These are phyloP conservation scores for Paramecium primaurelia DNA, from an alignment of 73 alveolate genomes.

Conservation along the genomic window DNA sequence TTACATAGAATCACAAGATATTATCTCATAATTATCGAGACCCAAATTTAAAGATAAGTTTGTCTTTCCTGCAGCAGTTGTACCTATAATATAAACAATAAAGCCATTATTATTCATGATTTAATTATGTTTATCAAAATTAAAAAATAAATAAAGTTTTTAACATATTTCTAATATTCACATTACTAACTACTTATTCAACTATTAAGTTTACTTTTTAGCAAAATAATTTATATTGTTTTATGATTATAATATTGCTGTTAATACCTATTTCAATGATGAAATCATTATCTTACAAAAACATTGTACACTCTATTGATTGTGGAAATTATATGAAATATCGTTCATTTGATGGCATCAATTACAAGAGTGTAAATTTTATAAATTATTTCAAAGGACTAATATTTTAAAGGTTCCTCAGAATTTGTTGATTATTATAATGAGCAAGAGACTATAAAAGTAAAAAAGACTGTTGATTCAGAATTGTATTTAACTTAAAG, in stretches of 20 bases:
- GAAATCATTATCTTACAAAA: neutral
- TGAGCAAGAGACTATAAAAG: neutral
- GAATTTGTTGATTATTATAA: neutral
- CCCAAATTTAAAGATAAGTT: constrained; percentile 79
- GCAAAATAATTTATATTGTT: neutral
- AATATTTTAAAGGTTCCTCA: neutral
- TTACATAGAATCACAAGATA: constrained; percentile 85
- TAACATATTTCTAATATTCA: neutral
- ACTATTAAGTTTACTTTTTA: neutral
- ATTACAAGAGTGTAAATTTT: neutral
- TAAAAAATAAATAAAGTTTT: too few species aligned
- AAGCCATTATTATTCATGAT: neutral
- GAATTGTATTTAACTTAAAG: neutral
- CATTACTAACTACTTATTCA: neutral
- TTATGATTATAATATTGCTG: neutral
- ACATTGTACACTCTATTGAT: neutral
- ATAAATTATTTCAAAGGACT: neutral
- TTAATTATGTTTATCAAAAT: too few species aligned
- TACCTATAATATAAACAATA: constrained; percentile 71
- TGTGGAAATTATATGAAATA: neutral
- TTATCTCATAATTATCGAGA: constrained; percentile 65
- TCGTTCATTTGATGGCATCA: neutral
- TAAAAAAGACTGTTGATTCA: neutral
- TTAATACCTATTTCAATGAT: neutral
- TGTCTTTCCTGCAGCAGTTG: constrained; percentile 88